These are phyloP conservation scores for Peribolospora baueri DNA, from an alignment of 768 basidiomycete genomes.

Conservation along the genomic window DNA sequence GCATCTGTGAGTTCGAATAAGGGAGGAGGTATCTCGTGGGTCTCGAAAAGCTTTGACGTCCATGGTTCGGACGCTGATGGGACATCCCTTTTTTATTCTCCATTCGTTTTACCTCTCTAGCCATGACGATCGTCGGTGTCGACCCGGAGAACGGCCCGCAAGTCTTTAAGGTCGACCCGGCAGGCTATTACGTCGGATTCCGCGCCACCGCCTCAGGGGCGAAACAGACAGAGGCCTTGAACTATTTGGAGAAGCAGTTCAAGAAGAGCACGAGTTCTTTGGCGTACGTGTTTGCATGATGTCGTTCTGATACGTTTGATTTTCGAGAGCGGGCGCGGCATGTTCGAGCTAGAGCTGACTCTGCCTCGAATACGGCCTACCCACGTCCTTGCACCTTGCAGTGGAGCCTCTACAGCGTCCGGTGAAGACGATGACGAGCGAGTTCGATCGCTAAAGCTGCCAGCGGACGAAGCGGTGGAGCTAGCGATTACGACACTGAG, in stretches of 20 bases:
- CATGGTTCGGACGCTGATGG: not conserved
- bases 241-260: conserved; percentile 96
- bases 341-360: no score
- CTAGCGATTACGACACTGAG: conserved; percentile 10
- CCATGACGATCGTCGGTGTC: conserved; percentile 84
- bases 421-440: no score
- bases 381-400: no score
- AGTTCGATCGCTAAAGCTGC: no score
- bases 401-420: no score
- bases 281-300: not conserved
- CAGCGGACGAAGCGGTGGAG: not conserved
- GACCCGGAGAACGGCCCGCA: conserved; percentile 87
- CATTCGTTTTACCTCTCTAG: conserved; percentile 16
- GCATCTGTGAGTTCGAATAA: conserved; percentile 43
- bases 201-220: conserved; percentile 88
- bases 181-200: conserved; percentile 95
- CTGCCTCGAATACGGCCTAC: not conserved
- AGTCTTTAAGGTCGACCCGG: conserved; percentile 92
- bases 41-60: not conserved
- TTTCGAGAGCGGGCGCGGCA: no score
- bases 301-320: not conserved
- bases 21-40: not conserved
- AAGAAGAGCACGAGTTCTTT: conserved; percentile 50
- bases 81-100: not conserved
- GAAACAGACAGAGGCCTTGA: conserved; percentile 97